Percentiles rank a stretch among this genome's conserved stretches.
Evolutionary conservation across 768 basidiomycete genomes (phyloP).

Genomic region (Cubamyces lactineus): DNA sequence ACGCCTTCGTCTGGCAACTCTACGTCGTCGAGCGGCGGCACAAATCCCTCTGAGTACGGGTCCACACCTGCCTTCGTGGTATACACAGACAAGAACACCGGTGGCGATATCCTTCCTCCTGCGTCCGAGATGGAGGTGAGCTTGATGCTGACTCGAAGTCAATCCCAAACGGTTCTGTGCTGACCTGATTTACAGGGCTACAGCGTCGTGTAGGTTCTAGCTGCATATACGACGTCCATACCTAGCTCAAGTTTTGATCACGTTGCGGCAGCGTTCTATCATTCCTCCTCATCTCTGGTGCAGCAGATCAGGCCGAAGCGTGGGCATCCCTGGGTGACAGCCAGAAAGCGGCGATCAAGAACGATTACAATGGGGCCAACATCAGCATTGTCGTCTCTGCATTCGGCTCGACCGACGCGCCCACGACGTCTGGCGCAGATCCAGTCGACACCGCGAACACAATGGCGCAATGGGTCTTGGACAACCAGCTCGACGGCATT

Average conservation of each 20-base stretch:
- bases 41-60: neutral
- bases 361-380: conserved; percentile 28
- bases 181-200: conserved; percentile 6
- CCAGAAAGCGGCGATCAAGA: conserved; percentile 24
- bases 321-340: conserved; percentile 8
- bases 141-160: neutral
- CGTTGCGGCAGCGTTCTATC: conserved; percentile 7
- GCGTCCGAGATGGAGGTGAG: conserved; percentile 16
- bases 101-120: conserved; percentile 13
- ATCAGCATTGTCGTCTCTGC: conserved; percentile 29
- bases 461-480: conserved; percentile 40
- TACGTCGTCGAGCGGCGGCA: neutral
- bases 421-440: conserved; percentile 34
- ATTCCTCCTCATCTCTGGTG: conserved; percentile 17
- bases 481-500: conserved; percentile 31
- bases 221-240: neutral
- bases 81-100: conserved; percentile 14
- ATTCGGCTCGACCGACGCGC: conserved; percentile 35
- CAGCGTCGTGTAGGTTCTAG: conserved; percentile 11
- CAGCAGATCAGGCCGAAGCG: conserved; percentile 17
- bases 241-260: no score
- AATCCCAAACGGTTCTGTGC: no score
- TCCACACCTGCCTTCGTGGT: conserved; percentile 18
- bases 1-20: neutral
- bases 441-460: conserved; percentile 36